Evolutionary conservation across 257 asterid genomes (phyloP), one percentile per base, ranked within the genome.

Genomic region (Avicennia marina): DNA sequence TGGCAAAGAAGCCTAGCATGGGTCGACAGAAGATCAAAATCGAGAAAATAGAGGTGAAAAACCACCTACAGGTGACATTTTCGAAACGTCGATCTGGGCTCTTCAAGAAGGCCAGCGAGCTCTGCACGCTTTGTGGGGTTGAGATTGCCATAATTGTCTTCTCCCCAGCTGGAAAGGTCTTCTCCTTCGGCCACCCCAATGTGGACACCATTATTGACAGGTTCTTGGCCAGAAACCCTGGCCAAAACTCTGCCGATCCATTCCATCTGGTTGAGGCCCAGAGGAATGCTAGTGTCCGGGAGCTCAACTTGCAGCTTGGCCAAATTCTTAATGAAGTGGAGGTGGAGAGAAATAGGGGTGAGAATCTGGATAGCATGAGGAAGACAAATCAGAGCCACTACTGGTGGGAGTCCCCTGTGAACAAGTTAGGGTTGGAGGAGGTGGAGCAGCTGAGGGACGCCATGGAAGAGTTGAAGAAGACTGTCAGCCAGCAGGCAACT

Each of bases 21-120:
- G 96, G 96, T 2, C 64, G 90, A 0, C 90, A 81, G 62, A 85
- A 81, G 84, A 86, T 85, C 64, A 83, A 89, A 44, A 82, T 85
- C 15, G 78, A 78, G 16, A 89, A 85, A 67, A 89, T 89, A 2
- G 81, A 85, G 54, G 77, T 75, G 0, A 81, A 81, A 40, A 83
- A 73, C 22, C 94, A 85, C 64, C 70, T 85, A 0, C 90, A 79
- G 22, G 96, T 89, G 0, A 85, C 96, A 0, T 85, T 89, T 46
- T 83, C 95, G 7, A 89, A 85, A 25, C 85, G 94, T 0, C 76
- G 90, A 3, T 70, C 81, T 0, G 95, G 95, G 3, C 75, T 85
- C 0, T 83, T 79, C 78, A 85, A 89, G 21, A 89, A 89, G 29
- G 95, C 96, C 0, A 82, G 90, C 43, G 95, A 89, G 53, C 76